Evolutionary conservation across 2,329 filamentous ascomycete genomes (phyloP).

Genomic region (Fusarium caatingaense): DNA sequence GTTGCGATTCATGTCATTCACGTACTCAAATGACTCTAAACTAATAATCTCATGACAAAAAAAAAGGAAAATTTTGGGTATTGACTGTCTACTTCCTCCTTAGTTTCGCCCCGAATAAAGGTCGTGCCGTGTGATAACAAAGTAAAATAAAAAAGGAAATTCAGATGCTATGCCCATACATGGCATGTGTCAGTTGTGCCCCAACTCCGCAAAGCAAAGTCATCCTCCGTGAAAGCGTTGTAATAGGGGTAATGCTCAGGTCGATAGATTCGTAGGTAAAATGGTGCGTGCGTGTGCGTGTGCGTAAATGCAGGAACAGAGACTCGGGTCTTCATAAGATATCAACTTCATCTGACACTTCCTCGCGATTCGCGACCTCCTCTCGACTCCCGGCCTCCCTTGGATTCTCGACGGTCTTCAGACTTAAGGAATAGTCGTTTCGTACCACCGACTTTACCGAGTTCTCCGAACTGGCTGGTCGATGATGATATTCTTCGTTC

Average conservation of each 20-base stretch:
- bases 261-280: constrained; percentile 28
- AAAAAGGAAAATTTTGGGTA: constrained; percentile 49
- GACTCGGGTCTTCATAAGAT: constrained; percentile 16
- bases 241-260: constrained; percentile 27
- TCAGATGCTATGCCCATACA: constrained; percentile 41
- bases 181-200: constrained; percentile 34
- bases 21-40: constrained; percentile 12
- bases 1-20: constrained; percentile 3
- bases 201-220: constrained; percentile 45
- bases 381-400: constrained; percentile 27
- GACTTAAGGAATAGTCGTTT: constrained; percentile 72
- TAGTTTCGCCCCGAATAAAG: constrained; percentile 41
- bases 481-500: constrained; percentile 57
- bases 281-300: neutral
- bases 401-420: constrained; percentile 43
- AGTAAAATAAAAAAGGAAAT: constrained; percentile 27
- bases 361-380: constrained; percentile 36
- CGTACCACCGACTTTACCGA: constrained; percentile 78
- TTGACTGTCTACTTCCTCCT: constrained; percentile 46
- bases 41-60: constrained; percentile 29
- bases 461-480: constrained; percentile 68
- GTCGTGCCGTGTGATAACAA: constrained; percentile 31
- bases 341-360: constrained; percentile 31
- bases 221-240: constrained; percentile 36
- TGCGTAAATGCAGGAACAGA: constrained; percentile 17